Evolutionary conservation across 1,139 yeast genomes (phyloP), one percentile per base, ranked within the genome.

Genomic region (Tardiomyces blankii): DNA sequence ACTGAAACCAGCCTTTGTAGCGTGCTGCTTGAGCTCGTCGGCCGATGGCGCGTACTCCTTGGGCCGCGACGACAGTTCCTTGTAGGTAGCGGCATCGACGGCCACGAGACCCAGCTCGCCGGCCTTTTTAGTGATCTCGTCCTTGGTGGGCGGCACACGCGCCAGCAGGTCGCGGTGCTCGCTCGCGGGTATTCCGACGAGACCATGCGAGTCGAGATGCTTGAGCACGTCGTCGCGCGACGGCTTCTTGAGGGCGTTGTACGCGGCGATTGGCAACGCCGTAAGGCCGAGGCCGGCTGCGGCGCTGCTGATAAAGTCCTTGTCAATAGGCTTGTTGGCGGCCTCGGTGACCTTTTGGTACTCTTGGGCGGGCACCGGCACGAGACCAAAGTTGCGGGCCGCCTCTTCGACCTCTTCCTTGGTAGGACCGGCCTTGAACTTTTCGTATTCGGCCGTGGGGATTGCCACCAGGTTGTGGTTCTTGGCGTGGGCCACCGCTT

Each of bases 231-330:
- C 40, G 3, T 42, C 47, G n/a, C 19, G 11, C 50, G 41, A 35
- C 11, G 59, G 58, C 1, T 44, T 43, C 39, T 51, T 51, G 35
- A 62, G 49, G 14, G 53, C 40, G 1, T 52, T 50, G 33, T 58
- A 55, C 13, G 63, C 70, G 12, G 48, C 56, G 1, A 52, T 44
- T 12, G 70, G 52, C 16, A 77, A 27, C 0, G 68, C 60, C 4
- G 65, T 58, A 48, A 70, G 57, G 3, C 72, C 73, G 12, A 66
- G 50, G n/a, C 58, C 57, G 7, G 59, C 57, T 1, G 71, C 72
- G 19, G 60, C 59, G 8, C 55, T 51, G 19, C 52, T 55, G 39
- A 62, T 55, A 49, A 53, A 57, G 18, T 49, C 50, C 42, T 46
- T 51, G 46, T 57, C 61, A 32, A 55, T 54, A 18, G 63, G 60